Evolutionary conservation across 257 asterid genomes (phyloP), one percentile per base, ranked within the genome.

Genomic region (Parsonsia alboflavescens): DNA sequence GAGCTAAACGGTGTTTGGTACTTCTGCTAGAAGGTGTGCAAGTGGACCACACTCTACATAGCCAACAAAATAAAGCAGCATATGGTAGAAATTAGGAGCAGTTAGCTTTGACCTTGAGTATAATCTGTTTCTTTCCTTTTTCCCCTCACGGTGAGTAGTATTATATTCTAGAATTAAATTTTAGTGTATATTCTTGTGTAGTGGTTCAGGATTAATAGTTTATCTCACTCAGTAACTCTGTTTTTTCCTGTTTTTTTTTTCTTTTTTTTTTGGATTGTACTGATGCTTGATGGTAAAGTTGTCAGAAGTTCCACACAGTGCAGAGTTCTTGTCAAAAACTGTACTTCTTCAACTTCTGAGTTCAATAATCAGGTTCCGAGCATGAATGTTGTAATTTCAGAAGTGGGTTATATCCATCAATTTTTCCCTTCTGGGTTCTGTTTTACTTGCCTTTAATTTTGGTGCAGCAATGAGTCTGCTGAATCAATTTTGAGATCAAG

Each of bases 401-500:
- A 33, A 33, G 39, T 4, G n/a, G n/a, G n/a, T n/a, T n/a, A 45
- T 45, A 78, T 12, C 50, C 69, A 66, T 28, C 54, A 50, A 41
- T 24, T 70, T 71, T 68, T 19, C 72, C 57, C 56, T 74, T 49
- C 68, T 72, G 41, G 69, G 24, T 30, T 74, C 59, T 26, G 33
- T 75, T 82, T 44, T 6, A 41, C 39, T 61, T 49, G 42, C 22
- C 76, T 78, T 76, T 17, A 42, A 16, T 75, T 72, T 79, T 53
- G 15, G 16, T 45, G 59, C 72, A 92, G 98, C 86, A 83, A 84
- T 86, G 89, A 67, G 73, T 85, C 90, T 59, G 82, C 96, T 56
- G 98, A 90, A 19, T 84, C 97, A 73, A 83, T 88, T 64, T 84
- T 90, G 80, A 88, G 97, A 86, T 90, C 98, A 64, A 89, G 99